Base-by-base conservation (phyloP, 2,329 filamentous ascomycete species). In the Tympanopsis confertula region DNA sequence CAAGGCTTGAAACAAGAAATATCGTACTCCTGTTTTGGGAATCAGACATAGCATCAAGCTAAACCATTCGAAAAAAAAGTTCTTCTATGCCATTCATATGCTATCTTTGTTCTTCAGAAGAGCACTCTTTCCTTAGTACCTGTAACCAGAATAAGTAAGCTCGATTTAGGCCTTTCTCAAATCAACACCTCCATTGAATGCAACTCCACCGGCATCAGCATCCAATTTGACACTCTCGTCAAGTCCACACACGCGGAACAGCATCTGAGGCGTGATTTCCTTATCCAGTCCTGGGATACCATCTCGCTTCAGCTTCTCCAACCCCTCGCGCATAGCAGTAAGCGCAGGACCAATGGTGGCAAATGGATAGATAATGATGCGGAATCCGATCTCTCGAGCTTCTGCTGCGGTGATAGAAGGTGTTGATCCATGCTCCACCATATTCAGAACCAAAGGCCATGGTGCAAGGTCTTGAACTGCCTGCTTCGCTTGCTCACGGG, bases 211-310 rank as follows among this genome's bases (percentile, higher is more conserved):
- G 22, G 61, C 60, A 29, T 52, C 46, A 20, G 49, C 51, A 48
- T 64, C 61, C 37, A 64, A 41, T 39, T 53, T 46, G n/a, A 63
- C 47, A 32, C 55, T 59, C 37, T 61, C 56, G 39, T 61, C 52
- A 42, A 64, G 38, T 13, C 59, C 61, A 42, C 59, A 63, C n/a
- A 62, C 51, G n/a, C 59, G 50, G 39, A 65, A 64, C 19, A 62
- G 38, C 44, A 52, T 53, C 49, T 59, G 58, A 19, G 58, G 58
- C 18, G 51, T 58, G 38, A 55, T 42, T 20, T 50, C 50, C 39
- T 44, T 45, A 22, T 45, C 47, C 35, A 53, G 40, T 12, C 50
- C 53, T 1, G 52, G 52, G 33, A 58, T 43, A 1, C 61, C 59
- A 35, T 57, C 50, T 4, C 38, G 37, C 45, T 58, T 57, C 42